A percentile compares a stretch with the other conserved stretches of the same genome.
Evolutionary conservation across 768 basidiomycete genomes (phyloP).

Genomic region (Tremella mesenterica): DNA sequence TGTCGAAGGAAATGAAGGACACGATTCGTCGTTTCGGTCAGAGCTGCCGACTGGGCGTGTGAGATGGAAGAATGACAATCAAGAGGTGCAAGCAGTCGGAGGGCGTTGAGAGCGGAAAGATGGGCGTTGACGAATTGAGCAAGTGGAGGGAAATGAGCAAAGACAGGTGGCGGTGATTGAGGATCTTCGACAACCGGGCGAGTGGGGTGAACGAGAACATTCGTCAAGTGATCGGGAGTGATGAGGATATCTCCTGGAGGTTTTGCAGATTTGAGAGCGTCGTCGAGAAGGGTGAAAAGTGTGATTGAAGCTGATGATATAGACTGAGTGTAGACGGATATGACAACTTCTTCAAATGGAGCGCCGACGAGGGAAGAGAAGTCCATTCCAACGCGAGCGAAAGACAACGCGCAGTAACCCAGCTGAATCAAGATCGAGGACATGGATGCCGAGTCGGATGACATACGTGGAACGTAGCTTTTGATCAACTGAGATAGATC

Average conservation of each 20-base stretch:
- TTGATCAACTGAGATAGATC: constrained; percentile 48
- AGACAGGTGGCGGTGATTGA: constrained; percentile 64
- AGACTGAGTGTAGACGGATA: constrained; percentile 53
- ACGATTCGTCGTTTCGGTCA: neutral
- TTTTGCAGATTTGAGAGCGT: constrained; percentile 21
- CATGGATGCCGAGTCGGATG: constrained; percentile 53
- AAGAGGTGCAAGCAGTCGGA: constrained; percentile 70
- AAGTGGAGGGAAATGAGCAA: constrained; percentile 67
- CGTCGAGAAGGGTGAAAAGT: constrained; percentile 21
- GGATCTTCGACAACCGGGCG: constrained; percentile 6
- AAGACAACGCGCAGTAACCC: constrained; percentile 84
- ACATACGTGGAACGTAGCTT: constrained; percentile 52
- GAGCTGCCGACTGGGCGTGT: constrained; percentile 8
- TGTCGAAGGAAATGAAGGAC: constrained; percentile 6
- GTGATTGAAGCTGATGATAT: constrained; percentile 47
- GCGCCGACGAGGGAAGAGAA: constrained; percentile 63
- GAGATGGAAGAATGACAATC: constrained; percentile 44
- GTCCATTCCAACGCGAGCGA: constrained; percentile 83
- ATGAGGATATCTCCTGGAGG: constrained; percentile 31
- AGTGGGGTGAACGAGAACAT: constrained; percentile 20
- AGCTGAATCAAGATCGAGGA: constrained; percentile 83
- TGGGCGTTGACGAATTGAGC: constrained; percentile 66
- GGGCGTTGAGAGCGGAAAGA: constrained; percentile 63
- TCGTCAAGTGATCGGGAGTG: constrained; percentile 20
- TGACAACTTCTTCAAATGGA: constrained; percentile 61